Base-by-base conservation (phyloP, 225 moss, liverwort and hornwort species). In the Ulota crispa region DNA sequence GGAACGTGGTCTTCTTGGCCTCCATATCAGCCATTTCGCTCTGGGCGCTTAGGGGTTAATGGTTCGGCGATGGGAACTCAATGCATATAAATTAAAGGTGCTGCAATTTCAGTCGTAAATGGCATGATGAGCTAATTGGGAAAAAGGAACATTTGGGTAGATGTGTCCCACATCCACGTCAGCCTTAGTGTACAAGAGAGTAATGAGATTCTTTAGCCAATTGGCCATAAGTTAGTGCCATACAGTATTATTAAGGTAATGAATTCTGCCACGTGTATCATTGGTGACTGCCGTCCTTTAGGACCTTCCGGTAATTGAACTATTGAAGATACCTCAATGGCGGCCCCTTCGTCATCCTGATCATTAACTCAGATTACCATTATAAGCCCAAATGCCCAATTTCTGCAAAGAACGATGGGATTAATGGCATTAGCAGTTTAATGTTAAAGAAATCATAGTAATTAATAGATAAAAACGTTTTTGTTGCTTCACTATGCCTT, bases 161-260 rank as follows among this genome's bases (percentile, higher is more conserved):
- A 15, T 69, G 80, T 53, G 62, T 56, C 67, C 57, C 18, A 43
- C 41, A 74, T n/a, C 81, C 81, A 32, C 72, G 57, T 57, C 67
- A 75, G 81, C 20, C 41, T 13, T 30, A 53, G 23, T 62, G 70
- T 53, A 47, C 67, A 1, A 66, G 56, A 23, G 55, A 50, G 41
- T 4, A 18, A 1, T 66, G 74, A 79, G 28, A 73, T 73, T 67
- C 67, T 37, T 47, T 47, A 36, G 24, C 37, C 21, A 13, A 21
- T 30, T 37, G n/a, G 23, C 56, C 12, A 45, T 45, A n/a, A n/a
- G n/a, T n/a, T n/a, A 3, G 14, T 14, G 45, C 45, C 14, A 34
- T 4, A 19, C 12, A 28, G 5, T 18, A 15, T 50, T 7, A 12
- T 7, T 5, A 9, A 3, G 23, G 43, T 26, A 15, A 52, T 53